Percentiles rank a stretch among this genome's conserved stretches.
These are phyloP conservation scores for Fusarium multiceps DNA, from an alignment of 2,329 filamentous ascomycete species.

Conservation along the genomic window DNA sequence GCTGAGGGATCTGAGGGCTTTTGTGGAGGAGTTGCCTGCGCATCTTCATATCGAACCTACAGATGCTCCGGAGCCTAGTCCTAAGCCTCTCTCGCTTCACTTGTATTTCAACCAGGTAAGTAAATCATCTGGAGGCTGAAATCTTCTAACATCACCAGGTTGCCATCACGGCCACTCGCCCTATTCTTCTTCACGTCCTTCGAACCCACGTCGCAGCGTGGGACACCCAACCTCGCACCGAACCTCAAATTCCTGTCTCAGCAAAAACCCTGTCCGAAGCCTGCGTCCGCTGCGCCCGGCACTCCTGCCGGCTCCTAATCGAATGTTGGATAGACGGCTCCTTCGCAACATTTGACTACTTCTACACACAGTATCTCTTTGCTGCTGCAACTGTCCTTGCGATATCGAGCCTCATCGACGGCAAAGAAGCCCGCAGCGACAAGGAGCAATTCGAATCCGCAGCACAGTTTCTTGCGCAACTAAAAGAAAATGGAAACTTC, in stretches of 20 bases:
- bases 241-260: conserved; percentile 46
- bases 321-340: conserved; percentile 60
- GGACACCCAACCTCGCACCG: conserved; percentile 33
- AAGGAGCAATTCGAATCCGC: conserved; percentile 55
- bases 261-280: conserved; percentile 56
- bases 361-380: conserved; percentile 60
- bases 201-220: conserved; percentile 46
- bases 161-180: conserved; percentile 50
- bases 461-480: conserved; percentile 52
- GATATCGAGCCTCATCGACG: conserved; percentile 54
- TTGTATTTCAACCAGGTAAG: conserved; percentile 49
- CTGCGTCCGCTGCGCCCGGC: conserved; percentile 58
- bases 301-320: conserved; percentile 56
- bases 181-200: conserved; percentile 51
- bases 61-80: conserved; percentile 37
- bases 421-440: conserved; percentile 50
- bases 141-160: conserved; percentile 35
- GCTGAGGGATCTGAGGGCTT: conserved; percentile 46
- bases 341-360: conserved; percentile 60
- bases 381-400: conserved; percentile 58
- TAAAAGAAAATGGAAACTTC: conserved; percentile 55
- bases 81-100: conserved; percentile 50
- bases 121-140: rapidly evolving
- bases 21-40: conserved; percentile 48
- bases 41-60: conserved; percentile 48